These are phyloP conservation scores for Parastagonospora nodorum DNA, from an alignment of 2,329 filamentous ascomycete genomes.

Conservation along the genomic window DNA sequence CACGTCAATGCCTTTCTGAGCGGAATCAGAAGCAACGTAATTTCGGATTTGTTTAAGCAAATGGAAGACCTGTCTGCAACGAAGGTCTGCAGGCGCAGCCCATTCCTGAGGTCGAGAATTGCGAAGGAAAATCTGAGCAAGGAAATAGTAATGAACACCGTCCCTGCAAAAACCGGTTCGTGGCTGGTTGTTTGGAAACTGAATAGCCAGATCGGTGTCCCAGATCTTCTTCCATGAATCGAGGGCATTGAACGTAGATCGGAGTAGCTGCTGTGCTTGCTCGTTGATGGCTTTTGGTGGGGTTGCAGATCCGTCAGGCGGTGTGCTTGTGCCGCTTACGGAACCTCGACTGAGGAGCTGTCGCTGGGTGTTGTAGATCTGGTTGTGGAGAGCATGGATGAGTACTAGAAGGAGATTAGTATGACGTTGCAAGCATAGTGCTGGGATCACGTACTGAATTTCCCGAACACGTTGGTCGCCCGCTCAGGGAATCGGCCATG, in stretches of 20 bases:
- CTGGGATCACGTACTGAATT: conserved; percentile 55
- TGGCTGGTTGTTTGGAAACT: conserved; percentile 67
- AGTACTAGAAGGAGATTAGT: conserved; percentile 54
- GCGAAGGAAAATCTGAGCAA: conserved; percentile 69
- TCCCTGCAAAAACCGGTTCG: conserved; percentile 74
- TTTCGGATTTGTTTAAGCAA: conserved; percentile 64
- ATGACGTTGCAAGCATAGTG: not conserved
- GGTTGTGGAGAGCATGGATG: conserved; percentile 69
- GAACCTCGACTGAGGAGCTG: conserved; percentile 44
- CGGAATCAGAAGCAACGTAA: conserved; percentile 68
- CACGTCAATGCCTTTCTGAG: conserved; percentile 67
- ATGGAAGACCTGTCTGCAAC: conserved; percentile 65
- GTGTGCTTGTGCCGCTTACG: conserved; percentile 58
- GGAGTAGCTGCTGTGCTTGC: conserved; percentile 55
- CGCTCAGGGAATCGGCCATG: conserved; percentile 65
- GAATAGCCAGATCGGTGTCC: conserved; percentile 71
- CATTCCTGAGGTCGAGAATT: conserved; percentile 61
- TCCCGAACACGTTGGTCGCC: conserved; percentile 73
- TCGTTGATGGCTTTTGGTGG: conserved; percentile 52
- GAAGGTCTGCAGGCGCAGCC: conserved; percentile 61
- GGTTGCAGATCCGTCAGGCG: conserved; percentile 56
- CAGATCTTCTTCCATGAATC: conserved; percentile 75
- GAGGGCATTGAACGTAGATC: conserved; percentile 58
- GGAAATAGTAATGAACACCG: conserved; percentile 74
- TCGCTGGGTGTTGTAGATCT: conserved; percentile 62